These are phyloP conservation scores for Tylopilus sp. DNA, from an alignment of 1,284 basidiomycete genomes.

Conservation along the genomic window DNA sequence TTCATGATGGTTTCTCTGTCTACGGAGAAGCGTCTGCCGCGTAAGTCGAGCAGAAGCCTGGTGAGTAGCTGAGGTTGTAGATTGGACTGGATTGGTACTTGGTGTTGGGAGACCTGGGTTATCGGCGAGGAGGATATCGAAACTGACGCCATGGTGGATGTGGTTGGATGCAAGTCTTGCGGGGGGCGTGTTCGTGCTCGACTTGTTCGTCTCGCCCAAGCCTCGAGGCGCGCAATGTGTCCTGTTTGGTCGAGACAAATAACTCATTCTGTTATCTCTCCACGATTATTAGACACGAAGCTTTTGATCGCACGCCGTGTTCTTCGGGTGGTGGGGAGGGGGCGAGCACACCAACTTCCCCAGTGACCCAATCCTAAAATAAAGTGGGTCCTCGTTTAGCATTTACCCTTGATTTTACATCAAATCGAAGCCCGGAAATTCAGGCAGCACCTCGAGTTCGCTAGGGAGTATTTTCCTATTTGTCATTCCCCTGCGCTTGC, in stretches of 20 bases:
- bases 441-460: background rate
- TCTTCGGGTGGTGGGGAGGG: conserved; percentile 1
- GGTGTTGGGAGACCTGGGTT: conserved; percentile 76
- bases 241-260: conserved; percentile 32
- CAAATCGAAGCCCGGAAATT: conserved; percentile 10
- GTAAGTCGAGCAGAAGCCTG: conserved; percentile 86
- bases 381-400: conserved; percentile 8
- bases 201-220: conserved; percentile 25
- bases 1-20: conserved; percentile 99
- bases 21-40: conserved; percentile 89
- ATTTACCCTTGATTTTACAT: conserved; percentile 13
- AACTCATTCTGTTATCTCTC: conserved; percentile 18
- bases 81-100: conserved; percentile 60
- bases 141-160: conserved; percentile 44
- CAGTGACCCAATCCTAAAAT: conserved; percentile 1
- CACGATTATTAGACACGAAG: background rate
- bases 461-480: conserved; percentile 17
- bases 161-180: conserved; percentile 12
- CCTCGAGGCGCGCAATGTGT: conserved; percentile 31
- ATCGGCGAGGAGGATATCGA: conserved; percentile 71
- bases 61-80: conserved; percentile 82
- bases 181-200: conserved; percentile 13
- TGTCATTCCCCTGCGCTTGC: conserved; percentile 21
- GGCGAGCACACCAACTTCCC: too few relatives aligned
- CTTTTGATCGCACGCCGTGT: background rate